Evolutionary conservation across 768 basidiomycete species (phyloP).

Genomic region (Neoboletus brunneissimus): DNA sequence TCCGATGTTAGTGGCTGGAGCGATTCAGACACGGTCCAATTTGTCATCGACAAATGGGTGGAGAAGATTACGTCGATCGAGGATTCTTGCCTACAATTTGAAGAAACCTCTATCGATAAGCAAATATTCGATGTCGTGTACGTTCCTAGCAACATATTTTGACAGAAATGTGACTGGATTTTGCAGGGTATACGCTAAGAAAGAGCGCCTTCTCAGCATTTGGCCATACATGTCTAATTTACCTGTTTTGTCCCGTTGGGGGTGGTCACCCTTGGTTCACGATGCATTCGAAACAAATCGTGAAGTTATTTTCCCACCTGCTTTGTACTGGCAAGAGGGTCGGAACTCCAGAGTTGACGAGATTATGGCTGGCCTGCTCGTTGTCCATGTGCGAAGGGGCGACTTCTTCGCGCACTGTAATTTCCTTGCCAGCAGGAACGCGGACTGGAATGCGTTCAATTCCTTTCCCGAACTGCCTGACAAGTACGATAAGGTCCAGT

Average conservation of each 20-base stretch:
- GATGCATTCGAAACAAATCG: conserved; percentile 25
- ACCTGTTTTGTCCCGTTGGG: conserved; percentile 34
- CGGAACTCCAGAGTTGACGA: conserved; percentile 4
- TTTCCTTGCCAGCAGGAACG: conserved; percentile 31
- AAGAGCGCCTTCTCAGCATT: conserved; percentile 30
- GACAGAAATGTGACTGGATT: not conserved
- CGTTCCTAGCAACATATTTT: not conserved
- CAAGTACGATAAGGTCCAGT: conserved; percentile 30
- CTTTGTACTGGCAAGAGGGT: conserved; percentile 5
- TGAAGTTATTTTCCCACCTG: conserved; percentile 18
- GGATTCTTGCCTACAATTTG: conserved; percentile 40
- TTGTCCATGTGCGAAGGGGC: conserved; percentile 49
- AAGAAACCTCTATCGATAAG: conserved; percentile 16
- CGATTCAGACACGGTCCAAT: conserved; percentile 23
- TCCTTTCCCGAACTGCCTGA: conserved; percentile 41
- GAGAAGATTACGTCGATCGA: conserved; percentile 32
- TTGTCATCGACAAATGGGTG: conserved; percentile 36
- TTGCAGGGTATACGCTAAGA: conserved; percentile 31
- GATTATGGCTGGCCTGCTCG: conserved; percentile 37
- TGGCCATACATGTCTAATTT: conserved; percentile 34
- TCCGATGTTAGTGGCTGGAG: conserved; percentile 23
- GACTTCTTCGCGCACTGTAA: conserved; percentile 46
- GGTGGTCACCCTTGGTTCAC: conserved; percentile 35
- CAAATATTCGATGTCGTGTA: conserved; percentile 18
- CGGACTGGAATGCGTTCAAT: conserved; percentile 45